Percentiles rank a stretch among this genome's conserved stretches.
These are phyloP conservation scores for Yamadazyma dendronema DNA, from an alignment of 1,139 yeast species.

Conservation along the genomic window DNA sequence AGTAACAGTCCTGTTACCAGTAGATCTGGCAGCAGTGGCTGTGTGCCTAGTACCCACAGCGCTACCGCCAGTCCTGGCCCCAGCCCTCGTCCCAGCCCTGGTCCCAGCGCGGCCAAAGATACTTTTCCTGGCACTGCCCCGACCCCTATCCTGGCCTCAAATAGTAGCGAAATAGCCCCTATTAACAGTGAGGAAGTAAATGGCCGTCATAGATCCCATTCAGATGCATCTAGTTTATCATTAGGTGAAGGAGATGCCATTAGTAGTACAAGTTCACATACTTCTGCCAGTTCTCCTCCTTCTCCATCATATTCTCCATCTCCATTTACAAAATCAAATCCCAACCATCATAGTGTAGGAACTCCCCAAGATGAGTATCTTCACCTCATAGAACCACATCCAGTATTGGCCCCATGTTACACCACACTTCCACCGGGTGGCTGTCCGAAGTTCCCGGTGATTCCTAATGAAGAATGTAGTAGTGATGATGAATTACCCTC, in stretches of 20 bases:
- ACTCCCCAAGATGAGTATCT: conserved; percentile 22
- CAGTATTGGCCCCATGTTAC: conserved; percentile 51
- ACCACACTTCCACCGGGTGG: conserved; percentile 46
- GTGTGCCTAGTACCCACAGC: background rate
- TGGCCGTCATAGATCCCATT: conserved; percentile 6
- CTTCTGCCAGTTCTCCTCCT: background rate
- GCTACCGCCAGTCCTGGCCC: conserved; percentile 2
- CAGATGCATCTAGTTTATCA: conserved; percentile 9
- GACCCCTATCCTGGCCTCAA: too few species aligned
- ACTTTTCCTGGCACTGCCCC: too few species aligned
- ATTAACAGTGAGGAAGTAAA: too few species aligned
- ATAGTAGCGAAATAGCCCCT: too few species aligned
- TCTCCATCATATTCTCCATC: conserved; percentile 4
- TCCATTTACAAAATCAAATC: background rate
- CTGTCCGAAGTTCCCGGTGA: conserved; percentile 51
- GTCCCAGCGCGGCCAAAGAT: background rate
- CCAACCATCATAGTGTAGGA: background rate
- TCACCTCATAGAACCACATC: conserved; percentile 48
- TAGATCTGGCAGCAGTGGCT: background rate
- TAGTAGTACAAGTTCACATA: conserved; percentile 8
- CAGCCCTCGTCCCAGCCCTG: conserved; percentile 1
- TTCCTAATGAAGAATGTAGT: conserved; percentile 4
- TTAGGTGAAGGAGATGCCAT: conserved; percentile 5
- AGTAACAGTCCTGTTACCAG: background rate
- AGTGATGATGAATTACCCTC: conserved; percentile 42